These are phyloP conservation scores for Leccinum pachyderme DNA, from an alignment of 1,284 basidiomycete genomes.

Conservation along the genomic window DNA sequence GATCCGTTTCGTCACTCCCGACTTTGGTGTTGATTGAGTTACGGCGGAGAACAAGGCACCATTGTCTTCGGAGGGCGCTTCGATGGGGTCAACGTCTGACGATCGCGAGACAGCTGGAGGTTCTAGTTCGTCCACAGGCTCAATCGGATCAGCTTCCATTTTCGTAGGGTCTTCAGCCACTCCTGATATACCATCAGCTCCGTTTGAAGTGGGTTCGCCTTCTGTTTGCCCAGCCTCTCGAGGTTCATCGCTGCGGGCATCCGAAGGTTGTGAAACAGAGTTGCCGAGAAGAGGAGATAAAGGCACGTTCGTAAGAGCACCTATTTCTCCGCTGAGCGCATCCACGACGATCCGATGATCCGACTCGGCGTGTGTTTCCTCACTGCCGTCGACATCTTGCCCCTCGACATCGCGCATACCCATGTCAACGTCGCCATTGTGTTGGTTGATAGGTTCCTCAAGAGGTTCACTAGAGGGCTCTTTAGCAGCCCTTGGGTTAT, in stretches of 20 bases:
- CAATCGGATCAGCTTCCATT: slow-evolving; percentile 32
- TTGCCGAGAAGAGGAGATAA: neutral
- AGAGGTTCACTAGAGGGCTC: neutral
- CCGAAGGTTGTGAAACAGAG: neutral
- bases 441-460: neutral
- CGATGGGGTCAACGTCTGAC: slow-evolving; percentile 29
- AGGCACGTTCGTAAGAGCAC: neutral
- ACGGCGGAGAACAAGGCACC: neutral
- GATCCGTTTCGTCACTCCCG: slow-evolving; percentile 36
- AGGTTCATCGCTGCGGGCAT: neutral
- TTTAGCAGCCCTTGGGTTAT: neutral
- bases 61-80: slow-evolving; percentile 16
- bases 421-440: slow-evolving; percentile 8
- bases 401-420: neutral
- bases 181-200: neutral
- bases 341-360: slow-evolving; percentile 23
- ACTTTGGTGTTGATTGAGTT: slow-evolving; percentile 23
- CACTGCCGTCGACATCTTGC: slow-evolving; percentile 9
- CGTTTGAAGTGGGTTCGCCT: neutral
- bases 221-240: neutral
- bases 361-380: slow-evolving; percentile 24
- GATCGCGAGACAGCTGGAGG: slow-evolving; percentile 1
- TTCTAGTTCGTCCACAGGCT: slow-evolving; percentile 32
- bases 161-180: slow-evolving; percentile 8
- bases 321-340: slow-evolving; percentile 5